Percentiles rank a stretch among this genome's conserved stretches.
Conservation (phyloP, 306 rosid genomes). For the Cicer chorassanicum region DNA sequence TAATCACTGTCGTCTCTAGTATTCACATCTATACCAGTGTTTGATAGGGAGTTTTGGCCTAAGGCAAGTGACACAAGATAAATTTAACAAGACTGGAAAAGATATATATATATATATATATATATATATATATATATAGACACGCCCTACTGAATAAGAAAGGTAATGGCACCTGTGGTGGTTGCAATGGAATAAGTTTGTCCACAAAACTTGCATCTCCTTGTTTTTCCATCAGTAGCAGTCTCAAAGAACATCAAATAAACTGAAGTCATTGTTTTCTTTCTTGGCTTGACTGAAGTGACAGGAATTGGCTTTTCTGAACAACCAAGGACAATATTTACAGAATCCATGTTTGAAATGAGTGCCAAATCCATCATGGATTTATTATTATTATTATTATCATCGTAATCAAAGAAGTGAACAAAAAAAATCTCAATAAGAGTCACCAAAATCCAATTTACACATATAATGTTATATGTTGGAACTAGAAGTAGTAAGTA, state of each 20-base stretch:
- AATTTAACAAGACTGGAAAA: background rate
- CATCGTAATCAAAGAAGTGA: slow-evolving; percentile 51
- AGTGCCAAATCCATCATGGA: slow-evolving; percentile 73
- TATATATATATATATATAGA: background rate
- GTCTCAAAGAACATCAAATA: slow-evolving; percentile 94
- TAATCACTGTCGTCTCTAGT: background rate
- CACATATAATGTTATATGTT: background rate
- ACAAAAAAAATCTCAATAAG: slow-evolving; percentile 25
- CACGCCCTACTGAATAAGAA: background rate
- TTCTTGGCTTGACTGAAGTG: slow-evolving; percentile 71
- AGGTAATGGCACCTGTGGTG: slow-evolving; percentile 64
- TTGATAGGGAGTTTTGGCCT: too few species aligned
- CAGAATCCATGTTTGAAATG: slow-evolving; percentile 66
- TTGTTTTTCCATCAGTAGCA: slow-evolving; percentile 80
- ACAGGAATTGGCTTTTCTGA: slow-evolving; percentile 69
- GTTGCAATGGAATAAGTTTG: slow-evolving; percentile 92
- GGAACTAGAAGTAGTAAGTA: background rate
- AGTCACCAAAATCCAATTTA: slow-evolving; percentile 21
- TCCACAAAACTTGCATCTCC: slow-evolving; percentile 96
- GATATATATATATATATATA: background rate
- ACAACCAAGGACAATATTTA: slow-evolving; percentile 65
- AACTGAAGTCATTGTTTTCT: slow-evolving; percentile 97
- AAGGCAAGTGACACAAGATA: too few species aligned
- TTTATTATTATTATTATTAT: slow-evolving; percentile 63
- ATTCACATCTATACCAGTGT: background rate